Evolutionary conservation across 2,329 filamentous ascomycete species (phyloP).

Genomic region (Lasiodiplodia gonubiensis): DNA sequence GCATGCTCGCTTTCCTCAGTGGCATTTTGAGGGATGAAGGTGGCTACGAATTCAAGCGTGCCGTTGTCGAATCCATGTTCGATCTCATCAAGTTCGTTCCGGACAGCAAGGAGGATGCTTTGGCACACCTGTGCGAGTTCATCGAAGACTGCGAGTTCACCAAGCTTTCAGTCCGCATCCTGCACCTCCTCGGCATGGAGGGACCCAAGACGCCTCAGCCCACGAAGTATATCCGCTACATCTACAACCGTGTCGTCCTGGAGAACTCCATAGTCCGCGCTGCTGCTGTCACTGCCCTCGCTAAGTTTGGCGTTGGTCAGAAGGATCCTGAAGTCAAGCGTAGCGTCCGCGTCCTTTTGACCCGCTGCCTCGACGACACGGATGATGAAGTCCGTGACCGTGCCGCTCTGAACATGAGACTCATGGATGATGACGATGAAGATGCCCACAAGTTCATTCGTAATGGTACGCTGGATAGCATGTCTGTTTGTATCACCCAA

Average conservation of each 20-base stretch:
- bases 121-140: slow-evolving; percentile 96
- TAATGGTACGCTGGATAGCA: slow-evolving; percentile 69
- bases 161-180: slow-evolving; percentile 91
- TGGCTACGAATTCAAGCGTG: slow-evolving; percentile 97
- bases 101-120: slow-evolving; percentile 78
- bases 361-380: slow-evolving; percentile 91
- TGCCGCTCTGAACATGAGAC: slow-evolving; percentile 85
- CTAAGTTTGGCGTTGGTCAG: slow-evolving; percentile 96
- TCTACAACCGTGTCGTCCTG: slow-evolving; percentile 96
- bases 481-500: background rate
- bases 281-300: slow-evolving; percentile 90
- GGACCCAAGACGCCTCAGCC: slow-evolving; percentile 94
- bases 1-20: slow-evolving; percentile 96
- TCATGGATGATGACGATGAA: slow-evolving; percentile 92
- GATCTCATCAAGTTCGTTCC: slow-evolving; percentile 99
- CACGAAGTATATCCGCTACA: slow-evolving; percentile 98
- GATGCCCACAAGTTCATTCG: slow-evolving; percentile 87
- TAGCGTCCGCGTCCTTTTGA: slow-evolving; percentile 90
- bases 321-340: slow-evolving; percentile 96
- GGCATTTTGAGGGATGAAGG: slow-evolving; percentile 96
- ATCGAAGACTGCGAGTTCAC: slow-evolving; percentile 99
- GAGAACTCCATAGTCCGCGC: slow-evolving; percentile 97
- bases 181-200: slow-evolving; percentile 92
- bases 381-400: slow-evolving; percentile 98
- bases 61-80: slow-evolving; percentile 98